Evolutionary conservation across 2,329 filamentous ascomycete species (phyloP).

Genomic region (Penicillium sp.): DNA sequence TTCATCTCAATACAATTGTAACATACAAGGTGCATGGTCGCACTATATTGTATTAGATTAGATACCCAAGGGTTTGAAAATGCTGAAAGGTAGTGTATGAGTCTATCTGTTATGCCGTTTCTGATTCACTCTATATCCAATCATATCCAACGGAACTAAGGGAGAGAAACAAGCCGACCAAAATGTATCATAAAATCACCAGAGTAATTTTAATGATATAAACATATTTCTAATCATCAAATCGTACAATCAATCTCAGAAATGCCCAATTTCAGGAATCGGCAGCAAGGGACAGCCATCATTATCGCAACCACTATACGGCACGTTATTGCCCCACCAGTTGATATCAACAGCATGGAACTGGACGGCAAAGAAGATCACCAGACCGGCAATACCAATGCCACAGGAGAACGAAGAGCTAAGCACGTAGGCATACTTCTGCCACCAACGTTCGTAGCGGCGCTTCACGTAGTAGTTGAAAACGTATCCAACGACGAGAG

Average conservation of each 20-base stretch:
- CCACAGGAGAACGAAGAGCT: slow-evolving; percentile 54
- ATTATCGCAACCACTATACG: neutral
- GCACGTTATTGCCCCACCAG: slow-evolving; percentile 33
- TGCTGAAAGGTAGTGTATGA: neutral
- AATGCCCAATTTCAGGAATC: neutral
- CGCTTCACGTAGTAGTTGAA: slow-evolving; percentile 52
- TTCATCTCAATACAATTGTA: neutral
- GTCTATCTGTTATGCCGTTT: neutral
- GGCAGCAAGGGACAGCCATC: neutral
- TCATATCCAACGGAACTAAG: neutral
- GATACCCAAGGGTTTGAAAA: neutral
- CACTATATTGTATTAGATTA: neutral
- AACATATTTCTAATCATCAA: neutral
- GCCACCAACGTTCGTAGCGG: slow-evolving; percentile 52
- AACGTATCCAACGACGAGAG: slow-evolving; percentile 50
- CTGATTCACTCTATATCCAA: neutral
- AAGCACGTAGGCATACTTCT: slow-evolving; percentile 57
- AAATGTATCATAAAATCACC: neutral
- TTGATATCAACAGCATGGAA: slow-evolving; percentile 29
- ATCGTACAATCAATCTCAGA: neutral
- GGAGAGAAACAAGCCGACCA: neutral
- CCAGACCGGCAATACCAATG: slow-evolving; percentile 53
- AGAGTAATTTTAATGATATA: neutral
- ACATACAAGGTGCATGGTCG: neutral
- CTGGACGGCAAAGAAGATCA: slow-evolving; percentile 57